Evolutionary conservation across 2,329 filamentous ascomycete species (phyloP).

Genomic region (Alternaria incomplexa): DNA sequence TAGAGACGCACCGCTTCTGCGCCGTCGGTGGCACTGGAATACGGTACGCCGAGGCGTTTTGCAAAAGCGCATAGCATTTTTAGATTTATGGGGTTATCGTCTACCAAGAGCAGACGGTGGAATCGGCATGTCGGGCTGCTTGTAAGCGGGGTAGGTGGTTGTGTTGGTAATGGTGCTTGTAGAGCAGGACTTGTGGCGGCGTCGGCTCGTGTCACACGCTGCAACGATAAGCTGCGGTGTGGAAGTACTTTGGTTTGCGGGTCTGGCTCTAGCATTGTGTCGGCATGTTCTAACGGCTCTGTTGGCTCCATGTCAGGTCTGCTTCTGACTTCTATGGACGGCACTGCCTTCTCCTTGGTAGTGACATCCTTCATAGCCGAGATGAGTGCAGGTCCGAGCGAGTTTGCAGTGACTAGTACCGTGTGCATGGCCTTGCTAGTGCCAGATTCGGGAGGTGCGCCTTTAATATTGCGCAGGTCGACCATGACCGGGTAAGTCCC

Average conservation of each 20-base stretch:
- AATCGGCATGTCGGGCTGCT: neutral
- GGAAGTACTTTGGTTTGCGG: neutral
- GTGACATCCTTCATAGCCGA: neutral
- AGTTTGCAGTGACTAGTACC: conserved; percentile 2
- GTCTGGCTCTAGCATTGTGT: neutral
- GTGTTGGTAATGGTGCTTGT: neutral
- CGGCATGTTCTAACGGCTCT: neutral
- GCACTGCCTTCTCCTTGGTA: neutral
- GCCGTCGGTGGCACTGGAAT: conserved; percentile 31
- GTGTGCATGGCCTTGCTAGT: neutral
- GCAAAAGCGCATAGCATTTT: conserved; percentile 35
- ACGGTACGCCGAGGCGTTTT: conserved; percentile 21
- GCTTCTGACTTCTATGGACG: neutral
- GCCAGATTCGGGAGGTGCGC: neutral
- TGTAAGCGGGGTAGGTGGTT: neutral
- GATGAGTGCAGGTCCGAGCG: neutral
- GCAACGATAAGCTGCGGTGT: neutral
- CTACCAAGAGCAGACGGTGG: conserved; percentile 38
- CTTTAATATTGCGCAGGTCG: neutral
- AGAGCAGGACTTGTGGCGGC: neutral
- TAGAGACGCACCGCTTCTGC: conserved; percentile 33
- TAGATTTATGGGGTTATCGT: conserved; percentile 47
- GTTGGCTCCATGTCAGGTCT: neutral
- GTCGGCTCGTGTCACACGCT: neutral
- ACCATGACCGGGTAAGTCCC: neutral